Conservation (phyloP, 2,329 filamentous ascomycete genomes). For the Rutstroemia sp. region DNA sequence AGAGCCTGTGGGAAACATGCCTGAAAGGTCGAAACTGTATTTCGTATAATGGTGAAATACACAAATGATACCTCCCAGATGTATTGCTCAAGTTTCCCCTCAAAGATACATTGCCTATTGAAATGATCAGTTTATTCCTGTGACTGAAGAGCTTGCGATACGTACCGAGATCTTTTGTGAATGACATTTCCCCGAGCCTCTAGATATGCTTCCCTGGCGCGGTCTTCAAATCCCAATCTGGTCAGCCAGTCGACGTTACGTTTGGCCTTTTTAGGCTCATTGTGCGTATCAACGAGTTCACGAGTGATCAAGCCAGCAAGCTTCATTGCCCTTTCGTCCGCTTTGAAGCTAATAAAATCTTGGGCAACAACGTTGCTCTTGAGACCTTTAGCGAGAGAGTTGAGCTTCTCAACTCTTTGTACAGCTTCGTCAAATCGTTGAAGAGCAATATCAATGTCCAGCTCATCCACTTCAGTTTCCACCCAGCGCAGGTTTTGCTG, state of each 20-base stretch:
- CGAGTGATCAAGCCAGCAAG: conserved; percentile 71
- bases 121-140: neutral
- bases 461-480: conserved; percentile 87
- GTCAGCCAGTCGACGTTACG: conserved; percentile 79
- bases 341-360: conserved; percentile 86
- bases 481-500: conserved; percentile 96
- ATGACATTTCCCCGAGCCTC: conserved; percentile 71
- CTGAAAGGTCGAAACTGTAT: conserved; percentile 86
- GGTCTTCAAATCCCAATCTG: conserved; percentile 81
- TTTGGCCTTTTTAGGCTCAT: conserved; percentile 69
- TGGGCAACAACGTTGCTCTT: conserved; percentile 84
- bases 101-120: conserved; percentile 82
- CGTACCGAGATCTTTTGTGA: conserved; percentile 72
- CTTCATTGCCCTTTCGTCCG: conserved; percentile 74
- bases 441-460: conserved; percentile 91
- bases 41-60: conserved; percentile 89
- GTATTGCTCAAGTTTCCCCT: conserved; percentile 85
- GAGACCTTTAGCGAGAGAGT: conserved; percentile 68
- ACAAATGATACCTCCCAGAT: conserved; percentile 94
- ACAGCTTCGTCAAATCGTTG: conserved; percentile 86
- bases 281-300: conserved; percentile 70
- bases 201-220: conserved; percentile 80
- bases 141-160: neutral
- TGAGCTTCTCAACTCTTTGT: conserved; percentile 74
- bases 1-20: conserved; percentile 76